Percentiles rank a stretch among this genome's conserved stretches.
phyloP scores from a whole-genome alignment of 495 filamentous ascomycete genomes.

The Aspergillus sclerotioniger region DNA sequence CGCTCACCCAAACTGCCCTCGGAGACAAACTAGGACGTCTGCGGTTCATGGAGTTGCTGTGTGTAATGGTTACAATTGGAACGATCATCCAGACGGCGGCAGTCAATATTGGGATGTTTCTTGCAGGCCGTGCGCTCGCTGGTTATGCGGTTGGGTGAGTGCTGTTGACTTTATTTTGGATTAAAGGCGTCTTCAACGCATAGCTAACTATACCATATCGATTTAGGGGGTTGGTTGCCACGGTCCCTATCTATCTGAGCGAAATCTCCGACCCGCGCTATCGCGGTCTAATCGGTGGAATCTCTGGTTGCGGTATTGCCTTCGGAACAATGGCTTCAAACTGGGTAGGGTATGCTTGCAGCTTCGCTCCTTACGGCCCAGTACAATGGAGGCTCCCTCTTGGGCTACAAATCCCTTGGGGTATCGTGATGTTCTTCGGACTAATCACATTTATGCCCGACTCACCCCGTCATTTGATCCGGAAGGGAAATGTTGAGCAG shows the following conservation, averaged over 20 bases:
- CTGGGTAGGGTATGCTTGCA: slow-evolving; percentile 58
- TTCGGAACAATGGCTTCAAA: slow-evolving; percentile 59
- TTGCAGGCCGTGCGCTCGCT: slow-evolving; percentile 55
- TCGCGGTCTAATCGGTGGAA: slow-evolving; percentile 57
- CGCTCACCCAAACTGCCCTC: slow-evolving; percentile 51
- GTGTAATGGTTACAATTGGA: slow-evolving; percentile 56
- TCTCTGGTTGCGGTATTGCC: slow-evolving; percentile 57
- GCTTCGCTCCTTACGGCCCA: slow-evolving; percentile 52
- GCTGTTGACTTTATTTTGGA: not conserved
- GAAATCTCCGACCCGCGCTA: slow-evolving; percentile 54
- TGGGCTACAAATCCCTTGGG: slow-evolving; percentile 59
- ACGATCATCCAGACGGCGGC: slow-evolving; percentile 55
- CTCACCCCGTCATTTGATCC: slow-evolving; percentile 56
- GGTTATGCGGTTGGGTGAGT: slow-evolving; percentile 54
- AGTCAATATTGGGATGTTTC: slow-evolving; percentile 60
- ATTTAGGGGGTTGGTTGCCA: slow-evolving; percentile 50
- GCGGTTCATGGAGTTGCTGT: slow-evolving; percentile 58
- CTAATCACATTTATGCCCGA: slow-evolving; percentile 59
- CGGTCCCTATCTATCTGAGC: slow-evolving; percentile 58
- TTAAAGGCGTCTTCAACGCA: not conserved
- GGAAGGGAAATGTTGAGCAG: slow-evolving; percentile 49
- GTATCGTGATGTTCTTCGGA: slow-evolving; percentile 55
- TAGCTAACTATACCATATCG: not conserved
- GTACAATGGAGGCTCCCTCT: slow-evolving; percentile 58
- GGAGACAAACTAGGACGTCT: slow-evolving; percentile 57